A percentile compares a stretch with the other conserved stretches of the same genome.
Evolutionary conservation across 73 alveolate species (phyloP).

Genomic region (Tetrahymena thermophila): DNA sequence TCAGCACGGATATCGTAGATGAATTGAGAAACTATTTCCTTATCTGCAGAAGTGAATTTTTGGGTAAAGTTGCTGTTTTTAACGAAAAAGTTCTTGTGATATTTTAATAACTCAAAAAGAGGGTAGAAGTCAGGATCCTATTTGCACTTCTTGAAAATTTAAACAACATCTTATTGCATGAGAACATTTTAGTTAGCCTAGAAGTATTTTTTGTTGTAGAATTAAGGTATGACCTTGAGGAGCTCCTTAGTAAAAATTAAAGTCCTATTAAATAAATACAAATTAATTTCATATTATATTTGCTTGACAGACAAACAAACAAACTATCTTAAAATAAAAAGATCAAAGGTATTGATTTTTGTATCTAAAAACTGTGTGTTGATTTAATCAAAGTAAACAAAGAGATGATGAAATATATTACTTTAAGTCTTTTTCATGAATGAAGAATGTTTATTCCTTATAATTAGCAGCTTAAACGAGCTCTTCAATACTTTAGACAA

Average conservation of each 20-base stretch:
- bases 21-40: neutral
- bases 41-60: neutral
- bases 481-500: neutral
- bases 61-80: neutral
- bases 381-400: neutral
- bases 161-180: neutral
- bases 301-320: too few relatives aligned
- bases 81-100: neutral
- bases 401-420: neutral
- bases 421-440: neutral
- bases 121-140: neutral
- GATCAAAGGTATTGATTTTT: too few relatives aligned
- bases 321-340: too few relatives aligned
- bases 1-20: neutral
- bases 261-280: neutral
- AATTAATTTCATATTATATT: neutral
- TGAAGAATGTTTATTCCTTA: neutral
- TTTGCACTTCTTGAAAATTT: neutral
- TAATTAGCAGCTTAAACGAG: neutral
- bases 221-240: neutral
- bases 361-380: too few relatives aligned
- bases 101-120: neutral
- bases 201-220: neutral
- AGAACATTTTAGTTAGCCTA: neutral
- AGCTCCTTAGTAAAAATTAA: neutral